Base-by-base conservation (phyloP, 106 monocot genomes). In the Posidonia australis region DNA sequence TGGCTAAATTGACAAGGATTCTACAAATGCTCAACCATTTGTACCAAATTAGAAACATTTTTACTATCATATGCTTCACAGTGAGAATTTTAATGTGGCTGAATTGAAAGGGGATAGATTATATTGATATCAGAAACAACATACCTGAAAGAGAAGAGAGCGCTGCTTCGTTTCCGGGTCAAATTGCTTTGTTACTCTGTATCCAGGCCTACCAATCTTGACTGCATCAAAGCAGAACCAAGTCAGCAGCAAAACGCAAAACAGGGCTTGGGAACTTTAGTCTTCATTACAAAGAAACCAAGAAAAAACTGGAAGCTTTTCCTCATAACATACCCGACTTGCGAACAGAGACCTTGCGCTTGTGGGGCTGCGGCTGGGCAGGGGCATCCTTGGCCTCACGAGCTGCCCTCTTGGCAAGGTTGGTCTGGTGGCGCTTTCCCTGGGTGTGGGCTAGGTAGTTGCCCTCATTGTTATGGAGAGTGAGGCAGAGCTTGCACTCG, bases 381-480 rank as follows among this genome's bases (percentile, higher is more conserved):
- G 94, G 94, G 11, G 89, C 81, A 16, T 96, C 94, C 90, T 96
- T 96, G 44, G 94, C 86, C 82, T 96, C 94, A 12, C 94, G 79
- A 32, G 94, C 94, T 21, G 94, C 90, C 13, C 94, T 62, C 76
- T 96, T 96, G 32, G 94, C 94, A 41, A 96, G 83, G 63, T 96
- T 96, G 36, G 94, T 96, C 90, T 96, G 94, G 61, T 96, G 94
- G 24, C 94, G 74, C 86, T 96, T 96, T 46, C 94, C 94, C 78
- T 96, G 94, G 2, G 86, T 94, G 72, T 90, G 94, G 0, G 94
- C 94, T 57, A 96, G 62, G 63, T 96, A 90, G 78, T 96, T 96
- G 5, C 94, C 94, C 82, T 96, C 94, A 63, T 96, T 96, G 74
- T 96, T 96, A 72, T 96, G 94, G 47, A 96, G 78, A 22, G 94